Evolutionary conservation across 305 asterid genomes (phyloP).

Genomic region (Plantago coronopus): DNA sequence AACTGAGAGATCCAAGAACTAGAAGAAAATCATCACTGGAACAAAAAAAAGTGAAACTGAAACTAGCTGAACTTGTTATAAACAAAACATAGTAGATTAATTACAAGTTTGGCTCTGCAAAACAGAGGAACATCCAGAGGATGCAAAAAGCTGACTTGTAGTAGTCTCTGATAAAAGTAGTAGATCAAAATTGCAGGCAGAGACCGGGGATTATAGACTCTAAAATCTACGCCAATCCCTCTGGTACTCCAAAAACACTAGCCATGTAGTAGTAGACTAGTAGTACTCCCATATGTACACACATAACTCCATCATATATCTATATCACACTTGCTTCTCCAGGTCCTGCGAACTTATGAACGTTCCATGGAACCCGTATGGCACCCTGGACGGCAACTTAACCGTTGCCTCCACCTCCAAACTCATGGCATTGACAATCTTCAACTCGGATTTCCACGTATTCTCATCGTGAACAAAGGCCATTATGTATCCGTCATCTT

Average conservation of each 20-base stretch:
- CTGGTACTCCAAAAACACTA: conserved; percentile 7
- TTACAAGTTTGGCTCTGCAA: too few species aligned
- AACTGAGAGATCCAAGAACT: too few species aligned
- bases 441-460: conserved; percentile 49
- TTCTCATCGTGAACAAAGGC: conserved; percentile 62
- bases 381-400: conserved; percentile 61
- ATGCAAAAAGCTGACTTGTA: too few species aligned
- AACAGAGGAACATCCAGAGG: too few species aligned
- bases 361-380: conserved; percentile 78
- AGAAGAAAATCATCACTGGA: too few species aligned
- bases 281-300: neutral
- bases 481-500: conserved; percentile 61
- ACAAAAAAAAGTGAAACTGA: too few species aligned
- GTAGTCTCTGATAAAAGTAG: neutral
- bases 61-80: too few species aligned
- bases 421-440: conserved; percentile 45
- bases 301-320: neutral
- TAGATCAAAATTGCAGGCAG: neutral
- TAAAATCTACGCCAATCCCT: neutral
- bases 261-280: too few species aligned
- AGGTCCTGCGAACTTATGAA: conserved; percentile 46
- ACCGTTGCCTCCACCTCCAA: conserved; percentile 44
- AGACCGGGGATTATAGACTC: too few species aligned
- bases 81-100: too few species aligned
- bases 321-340: conserved; percentile 33